These are phyloP conservation scores for Orbilia ellipsospora DNA, from an alignment of 2,329 filamentous ascomycete species.

Conservation along the genomic window DNA sequence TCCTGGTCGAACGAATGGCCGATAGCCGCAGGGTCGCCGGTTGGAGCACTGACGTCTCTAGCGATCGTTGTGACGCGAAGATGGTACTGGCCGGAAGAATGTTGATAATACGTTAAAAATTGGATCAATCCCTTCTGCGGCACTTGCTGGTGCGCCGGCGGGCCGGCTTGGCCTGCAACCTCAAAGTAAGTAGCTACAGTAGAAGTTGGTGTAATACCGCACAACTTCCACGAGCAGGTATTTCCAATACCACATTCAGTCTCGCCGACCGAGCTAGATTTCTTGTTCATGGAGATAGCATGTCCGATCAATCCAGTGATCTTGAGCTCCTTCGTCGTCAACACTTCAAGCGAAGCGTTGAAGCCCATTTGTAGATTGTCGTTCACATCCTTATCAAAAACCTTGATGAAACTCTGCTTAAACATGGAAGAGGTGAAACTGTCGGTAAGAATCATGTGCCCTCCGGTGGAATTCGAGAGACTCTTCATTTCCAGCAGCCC, in stretches of 20 bases:
- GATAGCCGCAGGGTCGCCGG: conserved; percentile 83
- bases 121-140: conserved; percentile 96
- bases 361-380: conserved; percentile 98
- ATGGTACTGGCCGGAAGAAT: conserved; percentile 95
- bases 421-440: conserved; percentile 99
- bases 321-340: conserved; percentile 98
- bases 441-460: conserved; percentile 97
- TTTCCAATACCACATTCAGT: conserved; percentile 98
- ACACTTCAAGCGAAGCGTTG: conserved; percentile 92
- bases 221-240: conserved; percentile 99
- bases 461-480: conserved; percentile 92
- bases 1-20: conserved; percentile 98
- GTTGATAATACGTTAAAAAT: conserved; percentile 98
- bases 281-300: conserved; percentile 96
- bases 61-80: conserved; percentile 94
- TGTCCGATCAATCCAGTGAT: conserved; percentile 97
- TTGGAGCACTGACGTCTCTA: conserved; percentile 80
- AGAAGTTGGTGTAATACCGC: conserved; percentile 90
- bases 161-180: conserved; percentile 75
- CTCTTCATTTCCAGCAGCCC: conserved; percentile 98
- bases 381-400: conserved; percentile 95
- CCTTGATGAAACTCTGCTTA: conserved; percentile 95
- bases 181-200: conserved; percentile 98
- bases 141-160: conserved; percentile 78
- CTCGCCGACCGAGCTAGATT: conserved; percentile 94